Evolutionary conservation across 495 filamentous ascomycete genomes (phyloP).

Genomic region (Pseudotulostoma volvatum): DNA sequence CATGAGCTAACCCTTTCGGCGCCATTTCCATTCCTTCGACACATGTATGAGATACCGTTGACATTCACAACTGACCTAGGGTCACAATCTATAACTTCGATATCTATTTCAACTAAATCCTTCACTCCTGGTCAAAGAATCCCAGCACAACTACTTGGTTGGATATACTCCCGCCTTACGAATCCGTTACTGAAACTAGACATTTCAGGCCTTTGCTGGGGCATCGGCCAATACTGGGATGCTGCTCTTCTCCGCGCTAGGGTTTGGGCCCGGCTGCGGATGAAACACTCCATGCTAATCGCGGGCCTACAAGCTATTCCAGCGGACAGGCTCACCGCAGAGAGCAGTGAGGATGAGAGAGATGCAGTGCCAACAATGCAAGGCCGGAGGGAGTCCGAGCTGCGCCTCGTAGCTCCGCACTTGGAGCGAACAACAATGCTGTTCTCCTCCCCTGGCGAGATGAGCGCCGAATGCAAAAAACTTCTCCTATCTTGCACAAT

Average conservation of each 20-base stretch:
- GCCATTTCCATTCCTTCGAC: conserved; percentile 22
- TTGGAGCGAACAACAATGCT: conserved; percentile 25
- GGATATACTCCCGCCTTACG: conserved; percentile 22
- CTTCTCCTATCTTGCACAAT: conserved; percentile 21
- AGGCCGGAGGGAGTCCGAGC: conserved; percentile 5
- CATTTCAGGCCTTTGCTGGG: conserved; percentile 27
- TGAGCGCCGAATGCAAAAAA: not conserved
- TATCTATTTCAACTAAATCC: conserved; percentile 13
- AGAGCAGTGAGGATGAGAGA: not conserved
- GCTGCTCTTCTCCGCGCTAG: conserved; percentile 20
- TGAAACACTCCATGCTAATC: conserved; percentile 10
- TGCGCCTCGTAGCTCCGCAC: conserved; percentile 21
- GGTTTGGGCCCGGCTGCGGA: conserved; percentile 22
- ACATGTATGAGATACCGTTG: conserved; percentile 20
- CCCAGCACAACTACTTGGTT: conserved; percentile 20
- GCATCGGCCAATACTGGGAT: conserved; percentile 30
- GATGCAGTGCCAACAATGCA: conserved; percentile 7
- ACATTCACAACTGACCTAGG: conserved; percentile 26
- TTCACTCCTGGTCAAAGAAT: conserved; percentile 14
- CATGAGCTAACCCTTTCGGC: conserved; percentile 23
- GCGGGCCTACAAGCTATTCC: not conserved
- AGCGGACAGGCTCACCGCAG: not conserved
- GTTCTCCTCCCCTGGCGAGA: conserved; percentile 9
- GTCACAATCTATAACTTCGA: conserved; percentile 18
- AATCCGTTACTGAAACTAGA: conserved; percentile 25